These are phyloP conservation scores for Persicaria maculosa DNA, from an alignment of 148 eudicot genomes.

Conservation along the genomic window DNA sequence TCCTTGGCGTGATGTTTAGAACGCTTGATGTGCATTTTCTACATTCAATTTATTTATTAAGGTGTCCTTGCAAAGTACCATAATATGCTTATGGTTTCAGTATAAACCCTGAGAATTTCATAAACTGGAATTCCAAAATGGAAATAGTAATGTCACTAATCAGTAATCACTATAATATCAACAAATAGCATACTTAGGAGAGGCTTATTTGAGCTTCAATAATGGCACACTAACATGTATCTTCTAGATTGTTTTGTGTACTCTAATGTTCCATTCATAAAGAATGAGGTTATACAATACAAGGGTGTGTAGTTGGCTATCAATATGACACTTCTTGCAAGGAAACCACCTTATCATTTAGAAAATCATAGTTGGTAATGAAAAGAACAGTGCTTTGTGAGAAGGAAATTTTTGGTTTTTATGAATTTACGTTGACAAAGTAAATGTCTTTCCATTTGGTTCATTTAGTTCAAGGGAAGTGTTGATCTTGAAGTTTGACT, in stretches of 20 bases:
- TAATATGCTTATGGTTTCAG: too few species aligned
- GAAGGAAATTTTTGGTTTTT: neutral
- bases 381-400: neutral
- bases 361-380: too few species aligned
- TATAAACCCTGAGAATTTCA: neutral
- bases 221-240: too few species aligned
- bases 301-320: too few species aligned
- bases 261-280: neutral
- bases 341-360: too few species aligned
- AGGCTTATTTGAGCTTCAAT: too few species aligned
- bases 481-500: neutral
- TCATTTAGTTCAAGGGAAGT: neutral
- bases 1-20: too few species aligned
- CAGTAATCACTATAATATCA: too few species aligned
- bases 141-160: neutral
- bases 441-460: neutral
- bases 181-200: neutral
- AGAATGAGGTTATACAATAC: neutral
- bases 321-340: too few species aligned
- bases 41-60: neutral
- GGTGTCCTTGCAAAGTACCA: neutral
- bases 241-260: too few species aligned
- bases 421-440: neutral
- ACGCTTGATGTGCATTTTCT: neutral
- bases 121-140: neutral